Percentiles rank a stretch among this genome's conserved stretches.
These are phyloP conservation scores for Saccharomyces hybrid DNA, from an alignment of 1,139 yeast species.

Conservation along the genomic window DNA sequence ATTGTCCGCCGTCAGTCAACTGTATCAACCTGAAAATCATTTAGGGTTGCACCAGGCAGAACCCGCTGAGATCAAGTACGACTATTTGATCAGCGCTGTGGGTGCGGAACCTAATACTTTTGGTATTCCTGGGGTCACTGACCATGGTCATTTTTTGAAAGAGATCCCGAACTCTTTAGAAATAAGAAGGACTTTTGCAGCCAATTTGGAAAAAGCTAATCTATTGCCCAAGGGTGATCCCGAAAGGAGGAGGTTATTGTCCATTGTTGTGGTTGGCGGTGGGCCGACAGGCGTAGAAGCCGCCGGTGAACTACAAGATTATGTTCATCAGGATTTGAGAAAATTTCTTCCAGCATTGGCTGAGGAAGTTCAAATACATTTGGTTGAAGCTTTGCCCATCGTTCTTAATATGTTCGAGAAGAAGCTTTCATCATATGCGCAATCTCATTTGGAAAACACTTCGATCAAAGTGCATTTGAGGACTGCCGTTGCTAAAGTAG, in stretches of 20 bases:
- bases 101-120: slow-evolving; percentile 83
- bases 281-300: slow-evolving; percentile 91
- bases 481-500: slow-evolving; percentile 84
- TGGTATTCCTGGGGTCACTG: slow-evolving; percentile 74
- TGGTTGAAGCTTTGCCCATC: slow-evolving; percentile 86
- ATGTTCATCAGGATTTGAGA: slow-evolving; percentile 81
- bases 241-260: slow-evolving; percentile 65
- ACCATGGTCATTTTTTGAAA: slow-evolving; percentile 75
- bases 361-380: slow-evolving; percentile 71
- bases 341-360: slow-evolving; percentile 87
- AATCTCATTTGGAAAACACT: slow-evolving; percentile 67
- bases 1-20: slow-evolving; percentile 35
- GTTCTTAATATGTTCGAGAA: slow-evolving; percentile 82
- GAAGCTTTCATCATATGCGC: slow-evolving; percentile 81
- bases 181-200: slow-evolving; percentile 70
- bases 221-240: slow-evolving; percentile 67
- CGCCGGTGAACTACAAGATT: slow-evolving; percentile 88
- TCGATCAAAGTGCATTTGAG: slow-evolving; percentile 71
- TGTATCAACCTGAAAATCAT: slow-evolving; percentile 27
- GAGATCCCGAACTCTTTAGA: slow-evolving; percentile 77
- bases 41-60: slow-evolving; percentile 32
- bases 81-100: slow-evolving; percentile 71
- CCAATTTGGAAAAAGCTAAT: slow-evolving; percentile 67
- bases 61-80: slow-evolving; percentile 44
- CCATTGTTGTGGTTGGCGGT: slow-evolving; percentile 82